These are phyloP conservation scores for Suhomyces anneliseae DNA, from an alignment of 1,139 yeast genomes.

Conservation along the genomic window DNA sequence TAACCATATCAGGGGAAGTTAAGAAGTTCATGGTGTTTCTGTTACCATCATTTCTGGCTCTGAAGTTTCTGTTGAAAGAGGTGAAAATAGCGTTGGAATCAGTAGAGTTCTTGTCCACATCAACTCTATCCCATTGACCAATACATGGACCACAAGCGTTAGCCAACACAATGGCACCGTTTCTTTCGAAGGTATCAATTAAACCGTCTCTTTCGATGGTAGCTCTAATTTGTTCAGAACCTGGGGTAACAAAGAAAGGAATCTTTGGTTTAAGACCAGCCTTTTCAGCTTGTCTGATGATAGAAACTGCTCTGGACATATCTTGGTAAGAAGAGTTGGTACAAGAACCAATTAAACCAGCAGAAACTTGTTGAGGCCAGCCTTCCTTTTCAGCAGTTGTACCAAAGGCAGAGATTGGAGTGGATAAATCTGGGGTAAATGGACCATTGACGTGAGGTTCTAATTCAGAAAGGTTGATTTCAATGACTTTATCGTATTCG, in stretches of 20 bases:
- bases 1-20: constrained; percentile 95
- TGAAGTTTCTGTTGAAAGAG: constrained; percentile 93
- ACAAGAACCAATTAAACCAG: constrained; percentile 96
- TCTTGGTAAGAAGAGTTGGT: constrained; percentile 97
- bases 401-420: constrained; percentile 76
- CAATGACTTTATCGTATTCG: constrained; percentile 79
- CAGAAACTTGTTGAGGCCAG: constrained; percentile 82
- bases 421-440: constrained; percentile 90
- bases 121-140: constrained; percentile 94
- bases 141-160: constrained; percentile 99
- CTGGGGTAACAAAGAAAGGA: constrained; percentile 94
- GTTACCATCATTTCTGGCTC: constrained; percentile 97
- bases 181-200: constrained; percentile 71
- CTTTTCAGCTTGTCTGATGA: constrained; percentile 78
- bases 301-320: constrained; percentile 90
- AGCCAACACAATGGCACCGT: constrained; percentile 89
- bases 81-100: constrained; percentile 85
- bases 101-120: constrained; percentile 62
- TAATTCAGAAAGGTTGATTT: constrained; percentile 68
- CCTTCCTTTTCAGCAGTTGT: constrained; percentile 60
- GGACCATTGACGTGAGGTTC: constrained; percentile 96
- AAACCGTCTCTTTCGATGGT: constrained; percentile 95
- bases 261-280: constrained; percentile 90
- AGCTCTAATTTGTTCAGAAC: constrained; percentile 98
- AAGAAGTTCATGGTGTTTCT: constrained; percentile 95